phyloP scores from a whole-genome alignment of 768 basidiomycete species.

The Cystobasidium onofrii region DNA sequence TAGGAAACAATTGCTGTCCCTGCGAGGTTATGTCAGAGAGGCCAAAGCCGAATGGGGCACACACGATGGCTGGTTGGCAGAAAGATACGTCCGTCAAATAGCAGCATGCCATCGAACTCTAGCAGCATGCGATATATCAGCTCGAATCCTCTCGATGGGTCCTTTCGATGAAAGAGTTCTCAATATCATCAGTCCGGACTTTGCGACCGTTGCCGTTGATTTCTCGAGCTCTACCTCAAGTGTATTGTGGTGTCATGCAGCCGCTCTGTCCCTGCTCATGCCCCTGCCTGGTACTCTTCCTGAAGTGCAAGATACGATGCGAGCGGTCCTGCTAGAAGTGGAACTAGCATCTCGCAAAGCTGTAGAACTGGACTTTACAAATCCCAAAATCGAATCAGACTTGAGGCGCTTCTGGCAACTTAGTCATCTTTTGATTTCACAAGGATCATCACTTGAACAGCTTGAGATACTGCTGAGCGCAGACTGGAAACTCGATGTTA shows the following conservation, averaged over 20 bases:
- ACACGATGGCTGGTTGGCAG: background rate
- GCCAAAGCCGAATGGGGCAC: background rate
- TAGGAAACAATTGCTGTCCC: background rate
- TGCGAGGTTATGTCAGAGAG: background rate
- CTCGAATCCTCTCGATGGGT: background rate
- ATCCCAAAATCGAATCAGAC: background rate
- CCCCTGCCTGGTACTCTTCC: background rate
- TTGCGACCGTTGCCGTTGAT: background rate
- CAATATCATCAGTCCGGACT: background rate
- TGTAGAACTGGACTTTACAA: background rate
- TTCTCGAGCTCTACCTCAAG: background rate
- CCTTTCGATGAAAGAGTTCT: background rate
- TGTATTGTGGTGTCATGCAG: background rate
- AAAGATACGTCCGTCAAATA: background rate
- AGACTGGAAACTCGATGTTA: background rate
- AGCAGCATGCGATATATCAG: background rate
- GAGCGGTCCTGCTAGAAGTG: background rate
- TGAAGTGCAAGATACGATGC: background rate
- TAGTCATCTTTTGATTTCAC: background rate
- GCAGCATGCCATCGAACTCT: background rate
- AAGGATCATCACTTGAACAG: background rate
- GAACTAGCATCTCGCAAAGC: background rate
- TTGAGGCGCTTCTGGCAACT: background rate
- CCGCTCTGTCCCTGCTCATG: background rate
- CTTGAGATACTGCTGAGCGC: background rate